Conservation (phyloP, 768 basidiomycete genomes). For the Cantharellus cinnabarinus region DNA sequence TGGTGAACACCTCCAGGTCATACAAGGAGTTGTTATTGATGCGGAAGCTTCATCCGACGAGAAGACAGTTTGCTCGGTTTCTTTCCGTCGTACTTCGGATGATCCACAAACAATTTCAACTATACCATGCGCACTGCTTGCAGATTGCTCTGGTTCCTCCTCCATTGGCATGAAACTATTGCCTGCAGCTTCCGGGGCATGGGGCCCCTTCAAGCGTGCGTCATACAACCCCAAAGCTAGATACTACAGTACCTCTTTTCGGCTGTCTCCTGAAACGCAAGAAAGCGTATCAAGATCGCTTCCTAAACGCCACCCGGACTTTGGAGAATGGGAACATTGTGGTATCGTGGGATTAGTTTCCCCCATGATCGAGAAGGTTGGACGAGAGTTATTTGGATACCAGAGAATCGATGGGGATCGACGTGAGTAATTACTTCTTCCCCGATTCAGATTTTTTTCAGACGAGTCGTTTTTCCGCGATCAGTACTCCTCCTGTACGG, state of each 20-base stretch:
- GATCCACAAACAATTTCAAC: neutral
- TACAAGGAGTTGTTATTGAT: neutral
- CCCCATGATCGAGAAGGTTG: no score
- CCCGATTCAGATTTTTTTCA: no score
- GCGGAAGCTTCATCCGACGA: neutral
- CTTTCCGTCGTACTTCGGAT: neutral
- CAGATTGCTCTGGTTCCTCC: neutral
- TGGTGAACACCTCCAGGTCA: neutral
- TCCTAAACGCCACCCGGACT: neutral
- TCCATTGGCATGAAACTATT: neutral
- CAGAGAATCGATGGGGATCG: neutral
- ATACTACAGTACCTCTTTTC: neutral
- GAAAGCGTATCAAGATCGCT: neutral
- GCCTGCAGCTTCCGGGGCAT: neutral
- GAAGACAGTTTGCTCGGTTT: neutral
- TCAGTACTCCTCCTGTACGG: no score
- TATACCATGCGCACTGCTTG: neutral
- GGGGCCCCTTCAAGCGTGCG: neutral
- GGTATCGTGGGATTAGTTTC: neutral
- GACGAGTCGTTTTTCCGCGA: no score
- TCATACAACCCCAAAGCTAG: neutral
- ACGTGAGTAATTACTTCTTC: neutral
- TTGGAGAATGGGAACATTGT: neutral
- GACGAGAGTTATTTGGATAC: neutral
- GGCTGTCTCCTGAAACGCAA: neutral